Conservation (phyloP, 2,329 filamentous ascomycete genomes). For the Claviceps quebecensis region DNA sequence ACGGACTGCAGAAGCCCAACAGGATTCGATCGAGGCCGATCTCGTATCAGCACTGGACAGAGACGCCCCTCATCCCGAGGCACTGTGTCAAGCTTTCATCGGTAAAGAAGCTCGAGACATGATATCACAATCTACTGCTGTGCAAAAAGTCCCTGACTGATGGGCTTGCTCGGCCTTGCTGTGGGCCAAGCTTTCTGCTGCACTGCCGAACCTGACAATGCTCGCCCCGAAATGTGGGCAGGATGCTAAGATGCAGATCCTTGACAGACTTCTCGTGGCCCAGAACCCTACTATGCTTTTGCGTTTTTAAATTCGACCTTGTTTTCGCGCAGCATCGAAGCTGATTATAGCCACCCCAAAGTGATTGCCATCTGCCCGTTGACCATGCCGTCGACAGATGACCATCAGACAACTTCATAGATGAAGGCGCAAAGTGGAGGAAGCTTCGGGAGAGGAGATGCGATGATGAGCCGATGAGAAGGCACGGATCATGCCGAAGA, state of each 20-base stretch:
- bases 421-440: slow-evolving; percentile 27
- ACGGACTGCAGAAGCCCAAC: slow-evolving; percentile 17
- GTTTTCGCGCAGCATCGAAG: slow-evolving; percentile 33
- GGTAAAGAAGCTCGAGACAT: slow-evolving; percentile 57
- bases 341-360: slow-evolving; percentile 26
- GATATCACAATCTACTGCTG: slow-evolving; percentile 55
- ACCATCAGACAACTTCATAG: slow-evolving; percentile 21
- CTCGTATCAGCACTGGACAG: slow-evolving; percentile 59
- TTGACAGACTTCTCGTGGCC: slow-evolving; percentile 58
- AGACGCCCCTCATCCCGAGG: slow-evolving; percentile 45
- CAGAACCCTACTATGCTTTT: slow-evolving; percentile 75
- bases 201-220: slow-evolving; percentile 29
- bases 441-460: slow-evolving; percentile 46
- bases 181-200: slow-evolving; percentile 55
- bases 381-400: slow-evolving; percentile 27
- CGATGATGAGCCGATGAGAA: slow-evolving; percentile 48
- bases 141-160: slow-evolving; percentile 67
- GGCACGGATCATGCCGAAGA: slow-evolving; percentile 52
- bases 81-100: slow-evolving; percentile 50
- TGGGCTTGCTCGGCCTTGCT: slow-evolving; percentile 57
- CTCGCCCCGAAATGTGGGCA: slow-evolving; percentile 15
- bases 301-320: slow-evolving; percentile 76
- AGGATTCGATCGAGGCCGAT: slow-evolving; percentile 16
- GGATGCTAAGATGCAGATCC: slow-evolving; percentile 38
- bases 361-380: slow-evolving; percentile 17